phyloP scores from a whole-genome alignment of 2,329 filamentous ascomycete genomes.

The Fusarium redolens region DNA sequence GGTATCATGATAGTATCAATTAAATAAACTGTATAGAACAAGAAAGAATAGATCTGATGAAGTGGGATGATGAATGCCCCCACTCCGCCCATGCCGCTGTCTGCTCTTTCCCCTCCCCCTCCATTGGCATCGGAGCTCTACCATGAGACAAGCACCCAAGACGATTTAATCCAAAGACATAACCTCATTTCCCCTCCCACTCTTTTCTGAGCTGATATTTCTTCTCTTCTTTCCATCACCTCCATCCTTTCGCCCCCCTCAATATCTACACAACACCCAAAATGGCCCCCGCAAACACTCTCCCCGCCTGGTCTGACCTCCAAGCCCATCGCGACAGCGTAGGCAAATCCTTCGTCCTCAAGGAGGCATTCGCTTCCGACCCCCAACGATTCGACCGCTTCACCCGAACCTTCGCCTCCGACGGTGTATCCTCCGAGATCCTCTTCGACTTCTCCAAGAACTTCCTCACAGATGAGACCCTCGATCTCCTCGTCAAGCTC shows the following conservation, averaged over 20 bases:
- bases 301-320: slow-evolving; percentile 89
- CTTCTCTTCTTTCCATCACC: not conserved
- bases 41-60: not conserved
- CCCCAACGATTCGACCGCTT: slow-evolving; percentile 90
- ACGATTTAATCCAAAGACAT: slow-evolving; percentile 11
- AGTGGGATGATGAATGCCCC: slow-evolving; percentile 43
- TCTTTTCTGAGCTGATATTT: slow-evolving; percentile 1
- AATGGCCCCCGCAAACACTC: slow-evolving; percentile 87
- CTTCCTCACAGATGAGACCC: slow-evolving; percentile 92
- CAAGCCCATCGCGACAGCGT: slow-evolving; percentile 89
- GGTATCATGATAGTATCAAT: slow-evolving; percentile 30
- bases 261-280: slow-evolving; percentile 15
- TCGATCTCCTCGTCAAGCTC: slow-evolving; percentile 86
- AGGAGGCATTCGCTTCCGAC: slow-evolving; percentile 92
- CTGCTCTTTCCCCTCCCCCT: slow-evolving; percentile 27
- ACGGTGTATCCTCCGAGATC: slow-evolving; percentile 85
- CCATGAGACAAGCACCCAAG: not conserved
- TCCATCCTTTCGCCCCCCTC: not conserved
- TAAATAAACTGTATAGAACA: slow-evolving; percentile 2
- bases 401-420: slow-evolving; percentile 84
- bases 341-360: slow-evolving; percentile 90
- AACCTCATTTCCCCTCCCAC: slow-evolving; percentile 35
- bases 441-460: slow-evolving; percentile 99
- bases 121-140: slow-evolving; percentile 14
- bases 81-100: slow-evolving; percentile 22